A percentile compares a stretch with the other conserved stretches of the same genome.
These are phyloP conservation scores for Emericellopsis atlantica DNA, from an alignment of 2,329 filamentous ascomycete species.

Conservation along the genomic window DNA sequence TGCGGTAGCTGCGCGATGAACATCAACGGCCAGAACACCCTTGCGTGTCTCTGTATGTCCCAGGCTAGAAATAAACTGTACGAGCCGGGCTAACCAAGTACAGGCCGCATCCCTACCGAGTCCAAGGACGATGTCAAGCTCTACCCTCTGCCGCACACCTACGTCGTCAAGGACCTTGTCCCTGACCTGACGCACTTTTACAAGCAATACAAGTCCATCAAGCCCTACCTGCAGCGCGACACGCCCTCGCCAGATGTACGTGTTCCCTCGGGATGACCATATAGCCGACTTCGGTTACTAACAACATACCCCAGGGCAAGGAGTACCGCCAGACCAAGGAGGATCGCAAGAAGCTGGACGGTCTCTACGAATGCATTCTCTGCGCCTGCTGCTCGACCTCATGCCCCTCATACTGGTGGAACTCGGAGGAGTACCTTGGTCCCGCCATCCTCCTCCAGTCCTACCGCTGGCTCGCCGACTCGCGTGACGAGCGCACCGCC, in stretches of 20 bases:
- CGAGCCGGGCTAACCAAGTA: slow-evolving; percentile 12
- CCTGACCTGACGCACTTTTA: slow-evolving; percentile 98
- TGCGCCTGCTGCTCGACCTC: slow-evolving; percentile 99
- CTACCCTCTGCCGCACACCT: slow-evolving; percentile 96
- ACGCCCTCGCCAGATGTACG: slow-evolving; percentile 73
- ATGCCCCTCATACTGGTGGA: slow-evolving; percentile 99
- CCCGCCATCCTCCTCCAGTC: slow-evolving; percentile 94
- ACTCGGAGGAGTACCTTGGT: slow-evolving; percentile 95
- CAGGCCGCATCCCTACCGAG: slow-evolving; percentile 88
- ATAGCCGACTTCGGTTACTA: slow-evolving; percentile 2
- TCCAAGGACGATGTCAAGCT: slow-evolving; percentile 74
- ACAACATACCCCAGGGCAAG: slow-evolving; percentile 50
- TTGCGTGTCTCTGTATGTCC: slow-evolving; percentile 88
- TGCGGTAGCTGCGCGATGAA: slow-evolving; percentile 99
- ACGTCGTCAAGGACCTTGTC: slow-evolving; percentile 97
- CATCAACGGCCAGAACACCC: slow-evolving; percentile 96
- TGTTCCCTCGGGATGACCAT: slow-evolving; percentile 8
- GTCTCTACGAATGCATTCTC: slow-evolving; percentile 97
- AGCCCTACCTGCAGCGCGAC: slow-evolving; percentile 91
- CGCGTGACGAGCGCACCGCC: slow-evolving; percentile 77
- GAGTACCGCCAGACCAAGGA: slow-evolving; percentile 85
- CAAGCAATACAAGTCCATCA: slow-evolving; percentile 99
- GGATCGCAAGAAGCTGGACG: slow-evolving; percentile 93
- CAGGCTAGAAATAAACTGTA: slow-evolving; percentile 1
- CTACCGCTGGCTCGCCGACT: slow-evolving; percentile 94